A percentile compares a stretch with the other conserved stretches of the same genome.
Conservation (phyloP, 805 yeast species). For the Priceomyces carsonii region DNA sequence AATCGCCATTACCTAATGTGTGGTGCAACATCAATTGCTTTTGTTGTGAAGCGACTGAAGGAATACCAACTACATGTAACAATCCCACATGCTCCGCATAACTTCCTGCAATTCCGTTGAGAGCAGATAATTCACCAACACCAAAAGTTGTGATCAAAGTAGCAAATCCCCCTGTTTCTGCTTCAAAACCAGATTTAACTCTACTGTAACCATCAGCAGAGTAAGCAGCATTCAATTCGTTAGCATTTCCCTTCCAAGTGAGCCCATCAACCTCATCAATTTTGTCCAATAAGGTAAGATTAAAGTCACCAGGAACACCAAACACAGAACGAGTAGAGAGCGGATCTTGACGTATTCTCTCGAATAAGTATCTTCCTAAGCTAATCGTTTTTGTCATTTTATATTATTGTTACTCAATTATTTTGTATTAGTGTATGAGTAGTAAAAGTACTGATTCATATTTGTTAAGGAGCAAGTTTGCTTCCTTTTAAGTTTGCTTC, state of each 20-base stretch:
- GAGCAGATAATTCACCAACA: conserved; percentile 37
- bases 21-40: conserved; percentile 43
- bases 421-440: too few relatives aligned
- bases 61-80: conserved; percentile 37
- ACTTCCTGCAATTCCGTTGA: conserved; percentile 36
- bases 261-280: conserved; percentile 30
- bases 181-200: conserved; percentile 13
- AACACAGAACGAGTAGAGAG: conserved; percentile 30
- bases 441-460: too few relatives aligned
- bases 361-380: conserved; percentile 33
- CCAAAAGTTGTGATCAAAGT: conserved; percentile 35
- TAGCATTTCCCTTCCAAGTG: conserved; percentile 40
- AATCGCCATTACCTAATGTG: conserved; percentile 45
- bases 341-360: conserved; percentile 33
- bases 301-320: conserved; percentile 38
- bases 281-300: conserved; percentile 33
- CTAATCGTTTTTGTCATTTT: conserved; percentile 8
- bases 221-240: conserved; percentile 32
- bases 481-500: too few relatives aligned
- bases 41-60: conserved; percentile 31
- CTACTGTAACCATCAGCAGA: conserved; percentile 28
- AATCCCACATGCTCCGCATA: conserved; percentile 38
- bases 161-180: conserved; percentile 19
- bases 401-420: too few relatives aligned
- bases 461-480: too few relatives aligned